These are phyloP conservation scores for Fusarium clavum DNA, from an alignment of 2,329 filamentous ascomycete genomes.

Conservation along the genomic window DNA sequence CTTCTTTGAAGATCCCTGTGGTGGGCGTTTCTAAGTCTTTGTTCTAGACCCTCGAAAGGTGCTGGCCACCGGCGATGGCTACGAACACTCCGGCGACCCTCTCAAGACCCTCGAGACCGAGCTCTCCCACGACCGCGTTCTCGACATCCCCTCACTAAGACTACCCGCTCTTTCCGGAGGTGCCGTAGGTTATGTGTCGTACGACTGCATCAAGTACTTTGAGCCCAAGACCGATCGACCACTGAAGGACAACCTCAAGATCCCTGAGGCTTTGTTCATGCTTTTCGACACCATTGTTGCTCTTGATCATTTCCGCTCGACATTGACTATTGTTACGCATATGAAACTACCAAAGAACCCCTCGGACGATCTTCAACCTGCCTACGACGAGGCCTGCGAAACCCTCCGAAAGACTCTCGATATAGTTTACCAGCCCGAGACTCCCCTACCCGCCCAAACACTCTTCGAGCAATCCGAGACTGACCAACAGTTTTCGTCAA, in stretches of 20 bases:
- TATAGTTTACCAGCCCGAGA: constrained; percentile 78
- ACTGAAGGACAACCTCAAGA: constrained; percentile 86
- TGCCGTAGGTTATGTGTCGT: constrained; percentile 95
- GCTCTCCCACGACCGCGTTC: constrained; percentile 81
- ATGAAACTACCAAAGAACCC: constrained; percentile 73
- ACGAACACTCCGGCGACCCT: constrained; percentile 86
- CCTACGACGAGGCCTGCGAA: constrained; percentile 68
- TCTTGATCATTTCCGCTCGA: constrained; percentile 93
- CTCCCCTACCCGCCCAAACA: constrained; percentile 80
- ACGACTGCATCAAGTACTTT: constrained; percentile 97
- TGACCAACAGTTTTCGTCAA: constrained; percentile 86
- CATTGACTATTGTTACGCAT: constrained; percentile 94
- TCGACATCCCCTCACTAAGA: constrained; percentile 82
- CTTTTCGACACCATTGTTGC: constrained; percentile 94
- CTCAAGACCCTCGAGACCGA: constrained; percentile 85
- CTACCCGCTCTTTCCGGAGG: constrained; percentile 91
- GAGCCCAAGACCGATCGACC: constrained; percentile 94
- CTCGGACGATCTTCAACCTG: constrained; percentile 60
- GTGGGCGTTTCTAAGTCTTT: constrained; percentile 23
- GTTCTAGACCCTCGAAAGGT: constrained; percentile 75
- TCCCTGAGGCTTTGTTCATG: constrained; percentile 97
- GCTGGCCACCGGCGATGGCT: constrained; percentile 86
- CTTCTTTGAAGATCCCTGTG: not conserved
- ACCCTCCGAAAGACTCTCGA: constrained; percentile 70
- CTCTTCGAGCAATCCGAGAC: constrained; percentile 68